Conservation (phyloP, 768 basidiomycete species). For the Amanita muscaria region DNA sequence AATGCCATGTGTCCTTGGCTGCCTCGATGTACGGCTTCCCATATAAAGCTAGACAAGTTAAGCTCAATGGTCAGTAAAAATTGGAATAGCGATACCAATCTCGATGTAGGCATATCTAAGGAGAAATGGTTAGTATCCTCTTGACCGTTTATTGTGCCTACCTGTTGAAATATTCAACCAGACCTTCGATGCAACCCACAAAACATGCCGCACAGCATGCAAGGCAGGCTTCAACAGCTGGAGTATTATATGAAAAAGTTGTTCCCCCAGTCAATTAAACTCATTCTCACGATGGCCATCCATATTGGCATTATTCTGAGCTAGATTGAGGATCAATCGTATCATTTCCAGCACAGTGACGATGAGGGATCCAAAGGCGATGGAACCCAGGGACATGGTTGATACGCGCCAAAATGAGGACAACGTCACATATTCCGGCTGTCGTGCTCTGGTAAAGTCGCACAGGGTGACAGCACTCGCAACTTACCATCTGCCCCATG, state of each 20-base stretch:
- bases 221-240: conserved; percentile 65
- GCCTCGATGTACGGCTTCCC: conserved; percentile 77
- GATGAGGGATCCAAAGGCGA: conserved; percentile 78
- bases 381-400: conserved; percentile 73
- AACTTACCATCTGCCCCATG: conserved; percentile 50
- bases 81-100: conserved; percentile 40
- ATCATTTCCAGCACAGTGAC: conserved; percentile 73
- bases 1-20: conserved; percentile 76
- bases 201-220: conserved; percentile 77
- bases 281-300: conserved; percentile 57
- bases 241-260: not conserved
- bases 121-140: not conserved
- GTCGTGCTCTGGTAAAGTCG: not conserved
- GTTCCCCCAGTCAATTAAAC: not conserved
- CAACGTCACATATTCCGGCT: conserved; percentile 66
- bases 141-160: conserved; percentile 14
- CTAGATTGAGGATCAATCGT: conserved; percentile 48
- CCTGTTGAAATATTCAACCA: conserved; percentile 79
- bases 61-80: not conserved
- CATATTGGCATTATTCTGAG: conserved; percentile 48
- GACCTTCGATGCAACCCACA: conserved; percentile 56
- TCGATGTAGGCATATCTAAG: conserved; percentile 73
- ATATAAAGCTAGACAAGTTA: conserved; percentile 49
- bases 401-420: conserved; percentile 67
- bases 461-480: conserved; percentile 5